A percentile compares a stretch with the other conserved stretches of the same genome.
Evolutionary conservation across 192 early-diverging fungal species (phyloP).

Genomic region (Coemansia sp.): DNA sequence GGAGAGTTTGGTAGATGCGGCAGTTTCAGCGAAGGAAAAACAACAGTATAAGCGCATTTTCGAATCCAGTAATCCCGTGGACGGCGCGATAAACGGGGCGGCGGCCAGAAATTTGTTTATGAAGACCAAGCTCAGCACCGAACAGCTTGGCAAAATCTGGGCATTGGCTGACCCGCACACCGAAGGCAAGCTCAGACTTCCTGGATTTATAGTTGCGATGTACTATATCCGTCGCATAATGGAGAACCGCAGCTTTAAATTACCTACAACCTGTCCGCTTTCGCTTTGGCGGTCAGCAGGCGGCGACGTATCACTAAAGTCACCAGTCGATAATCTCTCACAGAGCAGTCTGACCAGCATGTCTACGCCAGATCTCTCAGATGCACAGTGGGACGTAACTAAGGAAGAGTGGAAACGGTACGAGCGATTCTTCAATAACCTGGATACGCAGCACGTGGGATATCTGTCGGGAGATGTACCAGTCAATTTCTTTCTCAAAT

Average conservation of each 20-base stretch:
- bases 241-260: conserved; percentile 62
- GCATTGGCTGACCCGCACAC: conserved; percentile 72
- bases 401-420: conserved; percentile 71
- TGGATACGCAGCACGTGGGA: conserved; percentile 67
- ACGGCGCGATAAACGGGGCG: conserved; percentile 63
- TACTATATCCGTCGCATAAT: conserved; percentile 79
- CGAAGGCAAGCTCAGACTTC: conserved; percentile 68
- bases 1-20: conserved; percentile 14
- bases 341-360: conserved; percentile 37
- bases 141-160: conserved; percentile 82
- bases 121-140: conserved; percentile 76
- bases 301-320: conserved; percentile 47
- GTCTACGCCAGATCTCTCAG: conserved; percentile 30
- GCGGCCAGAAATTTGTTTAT: conserved; percentile 73
- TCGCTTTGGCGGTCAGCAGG: conserved; percentile 58
- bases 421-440: conserved; percentile 70
- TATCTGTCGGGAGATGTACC: conserved; percentile 71
- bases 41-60: conserved; percentile 66
- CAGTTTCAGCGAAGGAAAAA: conserved; percentile 52
- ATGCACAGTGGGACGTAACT: conserved; percentile 70
- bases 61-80: conserved; percentile 55
- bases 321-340: conserved; percentile 14
- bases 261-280: conserved; percentile 72
- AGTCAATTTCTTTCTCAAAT: conserved; percentile 77
- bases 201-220: conserved; percentile 92